Percentiles rank a stretch among this genome's conserved stretches.
Evolutionary conservation across 164 flowering plant genomes (phyloP).

Genomic region (Cinnamomum chago): DNA sequence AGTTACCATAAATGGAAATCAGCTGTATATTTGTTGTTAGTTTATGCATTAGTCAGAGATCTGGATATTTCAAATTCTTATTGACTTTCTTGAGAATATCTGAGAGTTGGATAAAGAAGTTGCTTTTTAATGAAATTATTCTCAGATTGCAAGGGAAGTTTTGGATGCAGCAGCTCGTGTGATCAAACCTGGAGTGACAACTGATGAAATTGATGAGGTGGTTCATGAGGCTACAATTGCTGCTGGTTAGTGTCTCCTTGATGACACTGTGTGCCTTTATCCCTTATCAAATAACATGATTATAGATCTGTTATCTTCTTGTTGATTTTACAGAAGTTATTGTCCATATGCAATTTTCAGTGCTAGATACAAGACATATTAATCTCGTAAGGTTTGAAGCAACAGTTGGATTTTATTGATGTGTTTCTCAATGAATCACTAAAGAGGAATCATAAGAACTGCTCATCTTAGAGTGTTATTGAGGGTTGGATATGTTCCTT

Average conservation of each 20-base stretch:
- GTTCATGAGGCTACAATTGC: constrained; percentile 94
- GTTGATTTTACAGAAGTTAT: background rate
- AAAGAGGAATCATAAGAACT: too few relatives aligned
- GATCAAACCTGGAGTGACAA: constrained; percentile 88
- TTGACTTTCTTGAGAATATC: background rate
- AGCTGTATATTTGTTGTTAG: background rate
- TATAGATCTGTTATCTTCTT: background rate
- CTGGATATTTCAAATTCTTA: background rate
- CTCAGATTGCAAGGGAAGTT: constrained; percentile 89
- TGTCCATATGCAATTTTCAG: too few relatives aligned
- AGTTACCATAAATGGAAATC: background rate
- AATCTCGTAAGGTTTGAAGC: too few relatives aligned
- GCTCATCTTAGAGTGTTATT: too few relatives aligned
- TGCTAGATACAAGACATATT: too few relatives aligned
- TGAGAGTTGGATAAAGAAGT: constrained; percentile 4
- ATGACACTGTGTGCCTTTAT: background rate
- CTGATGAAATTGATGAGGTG: constrained; percentile 93
- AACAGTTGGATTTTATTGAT: too few relatives aligned
- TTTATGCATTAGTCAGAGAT: background rate
- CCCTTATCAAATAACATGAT: background rate
- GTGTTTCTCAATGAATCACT: too few relatives aligned
- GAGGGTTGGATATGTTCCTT: too few relatives aligned
- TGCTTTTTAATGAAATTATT: constrained; percentile 1
- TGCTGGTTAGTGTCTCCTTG: constrained; percentile 50
- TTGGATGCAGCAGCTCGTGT: constrained; percentile 91